Evolutionary conservation across 768 basidiomycete genomes (phyloP), one percentile per base, ranked within the genome.

Genomic region (Pulveroboletus sp.): DNA sequence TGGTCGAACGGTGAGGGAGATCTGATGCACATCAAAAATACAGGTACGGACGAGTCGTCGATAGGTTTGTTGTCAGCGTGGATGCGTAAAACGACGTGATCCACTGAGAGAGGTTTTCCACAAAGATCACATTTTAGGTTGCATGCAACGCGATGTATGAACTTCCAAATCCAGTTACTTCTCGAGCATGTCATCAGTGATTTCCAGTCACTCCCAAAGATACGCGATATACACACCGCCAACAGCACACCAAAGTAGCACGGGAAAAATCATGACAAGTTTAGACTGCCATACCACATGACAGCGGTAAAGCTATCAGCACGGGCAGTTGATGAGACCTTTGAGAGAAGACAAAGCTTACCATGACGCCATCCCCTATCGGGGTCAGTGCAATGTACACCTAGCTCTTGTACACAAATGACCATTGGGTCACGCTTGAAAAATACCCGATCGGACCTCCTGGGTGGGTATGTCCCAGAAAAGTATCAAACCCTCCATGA

Each of bases 91-190:
- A 49, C 8, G 33, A 14, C 10, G 33, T 30, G 5, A 49, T 36
- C 33, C 42, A 49, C 46, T 3, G 8, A 9, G 6, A 14, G 18
- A 43, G 9, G 8, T 0, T 8, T 2, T 14, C 14, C 12, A 8
- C 15, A 8, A 27, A 21, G 32, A 21, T 1, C 0, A 1, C 1
- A 2, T 18, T 0, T 8, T 0, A 4, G 6, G 0, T 18, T 4
- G 6, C 4, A 1, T 7, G 41, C 17, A 11, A 14, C 3, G 17
- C 17, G 28, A 2, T 0, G 3, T 7, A 17, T 8, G 27, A 11
- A 28, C 6, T 3, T 31, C 6, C 28, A 2, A 43, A 8, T 8
- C 41, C 41, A 31, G 41, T 43, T 18, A 12, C 41, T 43, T 30
- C 26, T 18, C 27, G 27, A 28, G 17, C n/a, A 14, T n/a, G 28